Percentiles rank a stretch among this genome's conserved stretches.
Evolutionary conservation across 1,284 basidiomycete genomes (phyloP).

Genomic region (Cutaneotrichosporon mucoides): DNA sequence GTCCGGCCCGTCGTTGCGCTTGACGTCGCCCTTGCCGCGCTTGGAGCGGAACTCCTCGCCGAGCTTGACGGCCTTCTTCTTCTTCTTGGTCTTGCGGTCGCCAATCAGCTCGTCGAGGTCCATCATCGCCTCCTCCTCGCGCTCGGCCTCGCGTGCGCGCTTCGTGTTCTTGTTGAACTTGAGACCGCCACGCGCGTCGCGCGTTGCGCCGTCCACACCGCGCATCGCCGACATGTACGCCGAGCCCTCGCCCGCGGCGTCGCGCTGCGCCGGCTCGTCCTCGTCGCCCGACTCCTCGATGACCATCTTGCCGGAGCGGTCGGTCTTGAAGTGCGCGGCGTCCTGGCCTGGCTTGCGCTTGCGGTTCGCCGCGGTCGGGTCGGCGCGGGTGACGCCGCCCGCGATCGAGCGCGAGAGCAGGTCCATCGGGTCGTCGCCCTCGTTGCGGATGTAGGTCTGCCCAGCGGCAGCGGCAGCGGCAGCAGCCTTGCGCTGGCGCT

Average conservation of each 20-base stretch:
- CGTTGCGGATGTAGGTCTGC: constrained; percentile 64
- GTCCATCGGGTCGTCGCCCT: constrained; percentile 95
- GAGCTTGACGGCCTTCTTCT: constrained; percentile 49
- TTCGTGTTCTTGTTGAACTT: constrained; percentile 98
- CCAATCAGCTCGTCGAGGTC: constrained; percentile 61
- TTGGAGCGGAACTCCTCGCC: constrained; percentile 73
- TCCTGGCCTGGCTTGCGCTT: constrained; percentile 77
- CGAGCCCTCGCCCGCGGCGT: constrained; percentile 60
- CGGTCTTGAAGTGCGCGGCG: constrained; percentile 79
- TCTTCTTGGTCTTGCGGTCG: constrained; percentile 53
- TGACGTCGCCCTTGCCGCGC: constrained; percentile 90
- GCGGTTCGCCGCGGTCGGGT: constrained; percentile 12
- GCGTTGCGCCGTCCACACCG: constrained; percentile 75
- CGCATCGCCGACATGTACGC: constrained; percentile 82
- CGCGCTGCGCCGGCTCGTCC: constrained; percentile 45
- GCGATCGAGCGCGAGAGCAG: constrained; percentile 73
- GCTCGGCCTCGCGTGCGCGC: constrained; percentile 66
- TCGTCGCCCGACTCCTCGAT: constrained; percentile 61
- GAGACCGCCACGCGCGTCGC: constrained; percentile 75
- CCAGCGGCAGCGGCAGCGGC: constrained; percentile 22
- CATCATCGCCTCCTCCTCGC: constrained; percentile 50
- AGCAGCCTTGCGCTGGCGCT: constrained; percentile 29
- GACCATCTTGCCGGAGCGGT: constrained; percentile 85
- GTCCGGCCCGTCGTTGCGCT: constrained; percentile 70
- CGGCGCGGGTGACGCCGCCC: constrained; percentile 63